Evolutionary conservation across 495 filamentous ascomycete species (phyloP).

Genomic region (Penicillium pulvis): DNA sequence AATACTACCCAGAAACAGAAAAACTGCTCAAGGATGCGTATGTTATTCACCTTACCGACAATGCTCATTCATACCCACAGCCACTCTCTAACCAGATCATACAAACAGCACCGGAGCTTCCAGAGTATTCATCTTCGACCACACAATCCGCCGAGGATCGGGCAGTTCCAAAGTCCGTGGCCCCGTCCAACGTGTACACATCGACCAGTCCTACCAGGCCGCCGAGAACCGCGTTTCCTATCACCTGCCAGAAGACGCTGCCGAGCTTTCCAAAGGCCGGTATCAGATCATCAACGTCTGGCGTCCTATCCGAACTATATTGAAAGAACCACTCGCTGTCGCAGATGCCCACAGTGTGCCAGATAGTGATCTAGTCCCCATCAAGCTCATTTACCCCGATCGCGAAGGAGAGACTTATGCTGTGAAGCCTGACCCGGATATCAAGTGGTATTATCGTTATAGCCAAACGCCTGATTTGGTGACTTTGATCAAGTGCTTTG

Average conservation of each 20-base stretch:
- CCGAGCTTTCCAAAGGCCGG: slow-evolving; percentile 60
- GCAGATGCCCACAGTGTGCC: slow-evolving; percentile 54
- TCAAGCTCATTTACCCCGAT: slow-evolving; percentile 53
- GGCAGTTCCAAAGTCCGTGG: slow-evolving; percentile 45
- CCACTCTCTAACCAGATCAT: neutral
- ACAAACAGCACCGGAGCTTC: slow-evolving; percentile 51
- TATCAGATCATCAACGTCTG: slow-evolving; percentile 82
- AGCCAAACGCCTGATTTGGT: slow-evolving; percentile 61
- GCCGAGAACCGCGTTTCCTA: slow-evolving; percentile 56
- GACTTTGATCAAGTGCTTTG: slow-evolving; percentile 71
- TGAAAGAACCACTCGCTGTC: slow-evolving; percentile 63
- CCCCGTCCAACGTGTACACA: slow-evolving; percentile 68
- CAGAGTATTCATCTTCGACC: slow-evolving; percentile 71
- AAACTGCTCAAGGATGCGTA: slow-evolving; percentile 64
- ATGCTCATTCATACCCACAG: neutral
- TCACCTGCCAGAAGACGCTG: slow-evolving; percentile 65
- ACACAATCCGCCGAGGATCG: slow-evolving; percentile 66
- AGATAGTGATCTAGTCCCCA: slow-evolving; percentile 47
- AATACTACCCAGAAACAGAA: slow-evolving; percentile 70
- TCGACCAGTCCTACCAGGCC: slow-evolving; percentile 70
- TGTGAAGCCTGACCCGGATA: slow-evolving; percentile 40
- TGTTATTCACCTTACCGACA: slow-evolving; percentile 8
- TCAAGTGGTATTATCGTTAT: slow-evolving; percentile 56
- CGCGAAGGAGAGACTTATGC: slow-evolving; percentile 49
- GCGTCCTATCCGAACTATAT: slow-evolving; percentile 68